These are phyloP conservation scores for Penicillium sp. DNA, from an alignment of 2,329 filamentous ascomycete genomes.

Conservation along the genomic window DNA sequence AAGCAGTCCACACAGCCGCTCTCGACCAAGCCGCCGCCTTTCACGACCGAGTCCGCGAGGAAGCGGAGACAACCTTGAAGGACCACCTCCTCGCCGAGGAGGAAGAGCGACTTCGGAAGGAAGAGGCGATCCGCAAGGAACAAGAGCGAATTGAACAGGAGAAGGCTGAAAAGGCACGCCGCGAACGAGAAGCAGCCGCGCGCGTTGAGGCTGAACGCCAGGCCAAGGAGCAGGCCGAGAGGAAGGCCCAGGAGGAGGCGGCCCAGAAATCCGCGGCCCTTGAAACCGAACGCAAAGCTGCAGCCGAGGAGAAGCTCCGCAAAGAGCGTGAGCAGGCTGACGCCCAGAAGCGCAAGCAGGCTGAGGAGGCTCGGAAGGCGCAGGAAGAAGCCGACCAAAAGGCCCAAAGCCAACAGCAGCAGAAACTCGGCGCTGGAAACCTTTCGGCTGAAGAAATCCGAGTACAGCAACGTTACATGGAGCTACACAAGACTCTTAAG, in stretches of 20 bases:
- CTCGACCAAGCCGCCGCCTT: slow-evolving; percentile 63
- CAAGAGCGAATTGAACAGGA: slow-evolving; percentile 35
- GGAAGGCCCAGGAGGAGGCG: slow-evolving; percentile 32
- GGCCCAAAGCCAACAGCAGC: slow-evolving; percentile 28
- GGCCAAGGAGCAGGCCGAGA: slow-evolving; percentile 41
- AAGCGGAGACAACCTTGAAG: slow-evolving; percentile 54
- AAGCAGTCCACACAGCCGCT: slow-evolving; percentile 62
- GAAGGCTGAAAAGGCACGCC: slow-evolving; percentile 31
- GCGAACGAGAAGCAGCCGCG: slow-evolving; percentile 37
- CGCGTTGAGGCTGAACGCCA: slow-evolving; percentile 42
- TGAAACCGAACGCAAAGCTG: slow-evolving; percentile 39
- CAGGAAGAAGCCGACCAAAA: slow-evolving; percentile 32
- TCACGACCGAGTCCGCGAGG: slow-evolving; percentile 62
- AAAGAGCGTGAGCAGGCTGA: slow-evolving; percentile 34
- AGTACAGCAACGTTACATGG: slow-evolving; percentile 49
- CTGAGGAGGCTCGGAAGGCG: slow-evolving; percentile 28
- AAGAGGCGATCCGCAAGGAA: slow-evolving; percentile 37
- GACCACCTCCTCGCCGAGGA: slow-evolving; percentile 44
- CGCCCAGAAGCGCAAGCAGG: slow-evolving; percentile 33
- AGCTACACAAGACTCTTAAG: slow-evolving; percentile 67
- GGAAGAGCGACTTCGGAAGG: slow-evolving; percentile 35
- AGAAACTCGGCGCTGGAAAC: slow-evolving; percentile 27
- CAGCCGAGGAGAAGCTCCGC: slow-evolving; percentile 32
- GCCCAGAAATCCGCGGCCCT: slow-evolving; percentile 34
- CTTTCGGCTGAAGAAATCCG: slow-evolving; percentile 39